Evolutionary conservation across 257 asterid species (phyloP).

Genomic region (Solanum gracilifrons): DNA sequence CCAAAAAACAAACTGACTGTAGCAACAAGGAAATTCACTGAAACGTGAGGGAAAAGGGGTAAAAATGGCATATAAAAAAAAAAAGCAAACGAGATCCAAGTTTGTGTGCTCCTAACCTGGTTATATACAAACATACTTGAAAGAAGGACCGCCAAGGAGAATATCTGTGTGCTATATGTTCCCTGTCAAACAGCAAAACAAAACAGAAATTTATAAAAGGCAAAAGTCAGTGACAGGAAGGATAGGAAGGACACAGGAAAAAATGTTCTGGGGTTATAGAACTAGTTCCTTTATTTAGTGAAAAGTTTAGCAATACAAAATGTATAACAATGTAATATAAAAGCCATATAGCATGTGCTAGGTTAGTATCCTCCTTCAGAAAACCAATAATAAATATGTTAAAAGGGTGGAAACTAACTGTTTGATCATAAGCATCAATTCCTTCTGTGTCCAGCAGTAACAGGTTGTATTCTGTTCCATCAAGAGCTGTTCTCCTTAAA

Average conservation of each 20-base stretch:
- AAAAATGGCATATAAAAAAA: neutral
- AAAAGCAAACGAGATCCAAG: neutral
- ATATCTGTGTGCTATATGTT: conserved; percentile 91
- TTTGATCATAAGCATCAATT: conserved; percentile 98
- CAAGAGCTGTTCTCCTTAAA: conserved; percentile 75
- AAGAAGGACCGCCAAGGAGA: conserved; percentile 93
- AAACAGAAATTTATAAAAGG: conserved; percentile 1
- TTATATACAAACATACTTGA: conserved; percentile 96
- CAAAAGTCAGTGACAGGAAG: neutral
- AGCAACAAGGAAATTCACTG: neutral
- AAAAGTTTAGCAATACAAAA: neutral
- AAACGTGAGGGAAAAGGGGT: neutral
- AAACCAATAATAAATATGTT: neutral
- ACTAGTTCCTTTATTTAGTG: neutral
- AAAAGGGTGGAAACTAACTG: conserved; percentile 40
- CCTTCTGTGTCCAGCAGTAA: conserved; percentile 94
- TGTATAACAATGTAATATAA: neutral
- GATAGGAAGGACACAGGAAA: neutral
- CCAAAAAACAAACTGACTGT: neutral
- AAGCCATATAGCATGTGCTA: neutral
- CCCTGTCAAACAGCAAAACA: conserved; percentile 46
- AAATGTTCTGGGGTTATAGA: neutral
- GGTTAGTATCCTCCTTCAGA: neutral
- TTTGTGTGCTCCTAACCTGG: conserved; percentile 46
- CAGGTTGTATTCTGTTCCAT: conserved; percentile 91